phyloP scores from a whole-genome alignment of 495 filamentous ascomycete species.

The Lasiosphaeris hirsuta region DNA sequence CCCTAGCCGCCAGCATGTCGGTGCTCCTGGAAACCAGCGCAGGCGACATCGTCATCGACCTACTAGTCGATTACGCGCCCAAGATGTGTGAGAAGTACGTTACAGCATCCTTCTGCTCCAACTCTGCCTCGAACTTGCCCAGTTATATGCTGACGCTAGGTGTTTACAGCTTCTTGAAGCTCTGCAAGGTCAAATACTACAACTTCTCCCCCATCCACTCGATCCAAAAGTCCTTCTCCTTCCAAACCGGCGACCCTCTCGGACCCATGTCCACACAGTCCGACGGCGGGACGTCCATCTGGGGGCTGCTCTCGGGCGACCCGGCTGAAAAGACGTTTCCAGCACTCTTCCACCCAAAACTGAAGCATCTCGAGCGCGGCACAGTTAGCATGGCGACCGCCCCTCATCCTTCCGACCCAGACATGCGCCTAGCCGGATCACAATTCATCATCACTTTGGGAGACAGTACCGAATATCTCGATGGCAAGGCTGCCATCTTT shows the following conservation, averaged over 20 bases:
- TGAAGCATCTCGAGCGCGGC: constrained; percentile 81
- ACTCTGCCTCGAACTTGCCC: not conserved
- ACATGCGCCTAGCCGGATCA: constrained; percentile 74
- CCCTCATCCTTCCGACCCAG: constrained; percentile 69
- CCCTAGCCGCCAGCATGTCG: constrained; percentile 44
- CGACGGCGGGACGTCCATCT: constrained; percentile 88
- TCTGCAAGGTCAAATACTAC: constrained; percentile 97
- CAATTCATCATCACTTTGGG: constrained; percentile 90
- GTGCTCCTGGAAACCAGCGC: constrained; percentile 87
- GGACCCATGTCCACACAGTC: constrained; percentile 77
- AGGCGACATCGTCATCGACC: constrained; percentile 90
- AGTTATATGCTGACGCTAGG: constrained; percentile 45
- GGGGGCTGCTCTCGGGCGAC: constrained; percentile 70
- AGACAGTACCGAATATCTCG: constrained; percentile 80
- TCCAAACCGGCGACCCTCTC: constrained; percentile 91
- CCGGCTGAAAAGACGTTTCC: constrained; percentile 72
- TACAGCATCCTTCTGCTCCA: not conserved
- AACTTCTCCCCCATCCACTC: constrained; percentile 89
- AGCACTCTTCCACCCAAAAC: constrained; percentile 75
- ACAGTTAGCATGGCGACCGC: constrained; percentile 95
- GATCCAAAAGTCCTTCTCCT: constrained; percentile 87
- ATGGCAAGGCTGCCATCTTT: constrained; percentile 90
- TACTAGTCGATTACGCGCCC: constrained; percentile 80
- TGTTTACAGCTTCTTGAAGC: constrained; percentile 80
- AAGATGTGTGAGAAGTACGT: constrained; percentile 88